Evolutionary conservation across 148 eudicot species (phyloP).

Genomic region (Gaultheria prostrata): DNA sequence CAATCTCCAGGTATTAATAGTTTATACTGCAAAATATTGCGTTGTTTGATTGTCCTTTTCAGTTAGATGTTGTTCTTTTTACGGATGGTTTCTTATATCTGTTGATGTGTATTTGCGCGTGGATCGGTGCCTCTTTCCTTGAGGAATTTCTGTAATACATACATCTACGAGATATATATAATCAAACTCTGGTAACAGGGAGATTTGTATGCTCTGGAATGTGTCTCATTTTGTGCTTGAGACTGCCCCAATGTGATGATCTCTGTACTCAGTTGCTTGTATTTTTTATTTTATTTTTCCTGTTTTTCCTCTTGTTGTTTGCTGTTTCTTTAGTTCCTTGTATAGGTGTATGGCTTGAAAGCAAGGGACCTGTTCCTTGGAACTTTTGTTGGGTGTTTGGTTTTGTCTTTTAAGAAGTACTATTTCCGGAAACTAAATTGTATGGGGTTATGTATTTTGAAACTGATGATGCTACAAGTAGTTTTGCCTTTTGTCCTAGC

Average conservation of each 20-base stretch:
- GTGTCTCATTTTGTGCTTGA: too few relatives aligned
- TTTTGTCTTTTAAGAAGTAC: not conserved
- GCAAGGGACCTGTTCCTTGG: too few relatives aligned
- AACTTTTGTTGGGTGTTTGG: too few relatives aligned
- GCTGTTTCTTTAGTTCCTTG: too few relatives aligned
- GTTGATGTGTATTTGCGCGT: not conserved
- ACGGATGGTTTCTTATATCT: not conserved
- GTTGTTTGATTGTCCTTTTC: not conserved
- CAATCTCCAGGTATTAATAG: conserved; percentile 45
- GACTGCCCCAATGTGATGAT: too few relatives aligned
- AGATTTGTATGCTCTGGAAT: too few relatives aligned
- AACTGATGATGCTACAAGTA: not conserved
- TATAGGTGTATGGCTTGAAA: too few relatives aligned
- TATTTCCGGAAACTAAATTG: not conserved
- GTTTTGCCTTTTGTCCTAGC: not conserved
- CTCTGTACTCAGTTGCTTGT: too few relatives aligned
- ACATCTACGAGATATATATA: not conserved
- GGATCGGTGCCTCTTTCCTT: not conserved
- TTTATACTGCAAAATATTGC: not conserved
- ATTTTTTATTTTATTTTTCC: too few relatives aligned
- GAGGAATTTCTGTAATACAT: not conserved
- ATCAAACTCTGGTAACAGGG: too few relatives aligned
- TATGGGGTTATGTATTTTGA: not conserved
- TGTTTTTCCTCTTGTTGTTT: too few relatives aligned
- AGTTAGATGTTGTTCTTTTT: not conserved